These are phyloP conservation scores for Debaryomycetaceae sp. DNA, from an alignment of 1,139 yeast species.

Conservation along the genomic window DNA sequence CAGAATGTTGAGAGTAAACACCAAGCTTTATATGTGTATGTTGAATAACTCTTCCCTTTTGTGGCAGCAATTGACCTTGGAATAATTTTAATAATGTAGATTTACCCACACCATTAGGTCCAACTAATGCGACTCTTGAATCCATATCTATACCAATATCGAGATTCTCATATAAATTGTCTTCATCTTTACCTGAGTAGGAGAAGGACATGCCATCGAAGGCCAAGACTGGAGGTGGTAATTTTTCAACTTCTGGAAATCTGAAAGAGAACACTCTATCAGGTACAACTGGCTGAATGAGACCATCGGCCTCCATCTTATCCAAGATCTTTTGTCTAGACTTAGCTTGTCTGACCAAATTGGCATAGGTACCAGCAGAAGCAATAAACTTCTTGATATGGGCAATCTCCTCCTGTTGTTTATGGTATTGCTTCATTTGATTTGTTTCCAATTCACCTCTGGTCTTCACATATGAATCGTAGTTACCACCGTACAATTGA, in stretches of 20 bases:
- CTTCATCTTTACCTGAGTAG: slow-evolving; percentile 82
- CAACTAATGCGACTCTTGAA: slow-evolving; percentile 95
- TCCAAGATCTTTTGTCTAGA: slow-evolving; percentile 98
- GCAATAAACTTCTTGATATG: slow-evolving; percentile 99
- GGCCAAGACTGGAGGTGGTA: slow-evolving; percentile 98
- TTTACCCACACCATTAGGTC: slow-evolving; percentile 99
- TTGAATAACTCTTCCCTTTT: slow-evolving; percentile 91
- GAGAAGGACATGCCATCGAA: slow-evolving; percentile 94
- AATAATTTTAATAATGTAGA: slow-evolving; percentile 92
- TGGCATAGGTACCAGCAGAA: slow-evolving; percentile 99
- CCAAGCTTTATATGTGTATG: slow-evolving; percentile 98
- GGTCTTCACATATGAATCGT: slow-evolving; percentile 94
- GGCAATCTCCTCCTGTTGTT: slow-evolving; percentile 98
- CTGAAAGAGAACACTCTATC: slow-evolving; percentile 92
- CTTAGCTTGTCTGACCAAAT: slow-evolving; percentile 97
- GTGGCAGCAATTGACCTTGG: slow-evolving; percentile 91
- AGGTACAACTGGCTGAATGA: slow-evolving; percentile 86
- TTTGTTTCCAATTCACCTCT: slow-evolving; percentile 91
- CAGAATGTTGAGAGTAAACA: slow-evolving; percentile 98
- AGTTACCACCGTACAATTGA: slow-evolving; percentile 92
- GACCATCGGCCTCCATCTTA: slow-evolving; percentile 99
- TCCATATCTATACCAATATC: slow-evolving; percentile 99
- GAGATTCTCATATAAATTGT: slow-evolving; percentile 83
- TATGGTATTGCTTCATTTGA: slow-evolving; percentile 95
- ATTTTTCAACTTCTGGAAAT: slow-evolving; percentile 93